These are phyloP conservation scores for Neltuma alba DNA, from an alignment of 306 rosid genomes.

Conservation along the genomic window DNA sequence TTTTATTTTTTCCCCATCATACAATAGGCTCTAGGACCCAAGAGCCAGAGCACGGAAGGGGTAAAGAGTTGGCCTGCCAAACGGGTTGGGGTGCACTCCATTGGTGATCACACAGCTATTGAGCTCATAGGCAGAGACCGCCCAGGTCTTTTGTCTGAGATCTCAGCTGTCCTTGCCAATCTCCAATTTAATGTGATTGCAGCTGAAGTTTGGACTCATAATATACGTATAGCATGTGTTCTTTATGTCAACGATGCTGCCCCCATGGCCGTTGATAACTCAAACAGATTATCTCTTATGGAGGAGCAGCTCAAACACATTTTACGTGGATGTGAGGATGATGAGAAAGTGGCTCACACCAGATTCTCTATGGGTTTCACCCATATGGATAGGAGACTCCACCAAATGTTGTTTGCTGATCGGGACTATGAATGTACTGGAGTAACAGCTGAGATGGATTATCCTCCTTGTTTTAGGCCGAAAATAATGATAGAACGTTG, in stretches of 20 bases:
- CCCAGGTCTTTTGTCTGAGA: conserved; percentile 79
- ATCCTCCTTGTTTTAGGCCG: conserved; percentile 61
- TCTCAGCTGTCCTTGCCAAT: conserved; percentile 73
- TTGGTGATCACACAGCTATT: conserved; percentile 66
- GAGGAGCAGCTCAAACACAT: conserved; percentile 79
- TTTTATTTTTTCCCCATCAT: conserved; percentile 2
- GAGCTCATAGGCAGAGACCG: conserved; percentile 78
- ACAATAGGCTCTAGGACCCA: conserved; percentile 78
- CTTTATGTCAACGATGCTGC: conserved; percentile 62
- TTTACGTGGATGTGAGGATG: conserved; percentile 64
- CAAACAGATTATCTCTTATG: conserved; percentile 51
- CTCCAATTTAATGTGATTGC: conserved; percentile 66
- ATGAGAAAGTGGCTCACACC: conserved; percentile 58
- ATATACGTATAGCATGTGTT: conserved; percentile 69
- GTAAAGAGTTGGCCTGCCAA: conserved; percentile 58
- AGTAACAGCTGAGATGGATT: conserved; percentile 46
- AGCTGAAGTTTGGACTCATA: conserved; percentile 87
- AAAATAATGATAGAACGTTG: conserved; percentile 68
- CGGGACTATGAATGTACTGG: conserved; percentile 71
- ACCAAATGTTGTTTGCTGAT: conserved; percentile 80
- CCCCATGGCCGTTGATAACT: conserved; percentile 44
- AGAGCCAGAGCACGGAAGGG: conserved; percentile 52
- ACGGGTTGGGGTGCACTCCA: conserved; percentile 60
- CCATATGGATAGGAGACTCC: conserved; percentile 75
- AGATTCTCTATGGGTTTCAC: conserved; percentile 73